phyloP scores from a whole-genome alignment of 306 rosid genomes.

The Ceratonia siliqua region DNA sequence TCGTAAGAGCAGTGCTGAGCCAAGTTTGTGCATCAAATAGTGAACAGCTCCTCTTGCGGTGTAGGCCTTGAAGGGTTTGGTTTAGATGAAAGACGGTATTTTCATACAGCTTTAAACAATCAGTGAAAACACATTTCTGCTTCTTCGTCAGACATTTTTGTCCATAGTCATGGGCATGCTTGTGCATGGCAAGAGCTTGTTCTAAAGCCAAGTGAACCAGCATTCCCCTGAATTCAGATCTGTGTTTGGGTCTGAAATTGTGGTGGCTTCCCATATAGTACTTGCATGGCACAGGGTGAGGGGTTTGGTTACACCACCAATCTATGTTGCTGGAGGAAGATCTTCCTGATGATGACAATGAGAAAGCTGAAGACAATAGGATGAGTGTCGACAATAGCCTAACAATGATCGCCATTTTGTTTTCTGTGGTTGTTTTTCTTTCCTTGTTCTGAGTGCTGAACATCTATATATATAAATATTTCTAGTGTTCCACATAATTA shows the following conservation, averaged over 20 bases:
- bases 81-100: conserved; percentile 61
- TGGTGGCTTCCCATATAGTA: conserved; percentile 41
- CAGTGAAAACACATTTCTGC: conserved; percentile 50
- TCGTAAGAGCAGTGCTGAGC: conserved; percentile 83
- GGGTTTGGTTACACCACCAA: conserved; percentile 78
- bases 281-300: conserved; percentile 68
- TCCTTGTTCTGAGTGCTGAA: conserved; percentile 29
- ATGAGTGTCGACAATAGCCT: conserved; percentile 30
- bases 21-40: conserved; percentile 77
- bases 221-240: conserved; percentile 47
- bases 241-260: conserved; percentile 41
- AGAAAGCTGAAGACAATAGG: conserved; percentile 40
- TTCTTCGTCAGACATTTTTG: conserved; percentile 28
- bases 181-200: conserved; percentile 37
- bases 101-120: conserved; percentile 65
- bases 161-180: conserved; percentile 23
- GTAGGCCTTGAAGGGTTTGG: conserved; percentile 51
- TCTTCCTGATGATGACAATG: conserved; percentile 43
- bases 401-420: conserved; percentile 41
- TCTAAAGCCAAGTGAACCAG: conserved; percentile 53
- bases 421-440: neutral
- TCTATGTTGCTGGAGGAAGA: conserved; percentile 40
- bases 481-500: conserved; percentile 8
- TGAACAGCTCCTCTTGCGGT: conserved; percentile 33
- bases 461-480: conserved; percentile 25